A percentile compares a stretch with the other conserved stretches of the same genome.
Conservation (phyloP, 208 protist genomes). For the Wallacemonas rigidus region DNA sequence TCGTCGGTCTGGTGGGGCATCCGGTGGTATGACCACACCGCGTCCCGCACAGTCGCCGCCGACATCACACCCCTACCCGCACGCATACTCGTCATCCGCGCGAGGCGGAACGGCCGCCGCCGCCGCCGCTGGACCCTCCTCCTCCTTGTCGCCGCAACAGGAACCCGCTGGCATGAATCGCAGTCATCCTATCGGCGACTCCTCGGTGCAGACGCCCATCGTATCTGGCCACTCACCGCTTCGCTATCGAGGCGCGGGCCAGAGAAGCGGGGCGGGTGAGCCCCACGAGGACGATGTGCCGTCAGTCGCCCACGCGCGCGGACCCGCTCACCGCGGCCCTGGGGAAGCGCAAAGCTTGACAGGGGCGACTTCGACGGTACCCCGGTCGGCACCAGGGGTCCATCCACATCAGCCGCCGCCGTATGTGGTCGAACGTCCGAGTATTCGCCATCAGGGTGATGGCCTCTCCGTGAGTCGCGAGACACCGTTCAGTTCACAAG, state of each 20-base stretch:
- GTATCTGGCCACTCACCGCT: neutral
- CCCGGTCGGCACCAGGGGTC: no score
- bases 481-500: neutral
- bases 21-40: conserved; percentile 1
- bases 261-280: no score
- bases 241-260: neutral
- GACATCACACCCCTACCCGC: conserved; percentile 8
- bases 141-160: neutral
- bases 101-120: neutral
- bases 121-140: neutral
- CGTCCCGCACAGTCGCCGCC: neutral
- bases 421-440: conserved; percentile 10
- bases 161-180: conserved; percentile 7
- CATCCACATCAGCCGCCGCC: neutral
- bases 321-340: neutral
- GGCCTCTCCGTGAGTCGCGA: conserved; percentile 12
- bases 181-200: neutral
- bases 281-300: no score
- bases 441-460: conserved; percentile 15
- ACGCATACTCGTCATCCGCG: neutral
- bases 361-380: no score
- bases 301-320: neutral
- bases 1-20: neutral
- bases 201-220: neutral
- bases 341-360: neutral